phyloP scores from a whole-genome alignment of 805 yeast genomes.

The Naumovozyma dairenensis region DNA sequence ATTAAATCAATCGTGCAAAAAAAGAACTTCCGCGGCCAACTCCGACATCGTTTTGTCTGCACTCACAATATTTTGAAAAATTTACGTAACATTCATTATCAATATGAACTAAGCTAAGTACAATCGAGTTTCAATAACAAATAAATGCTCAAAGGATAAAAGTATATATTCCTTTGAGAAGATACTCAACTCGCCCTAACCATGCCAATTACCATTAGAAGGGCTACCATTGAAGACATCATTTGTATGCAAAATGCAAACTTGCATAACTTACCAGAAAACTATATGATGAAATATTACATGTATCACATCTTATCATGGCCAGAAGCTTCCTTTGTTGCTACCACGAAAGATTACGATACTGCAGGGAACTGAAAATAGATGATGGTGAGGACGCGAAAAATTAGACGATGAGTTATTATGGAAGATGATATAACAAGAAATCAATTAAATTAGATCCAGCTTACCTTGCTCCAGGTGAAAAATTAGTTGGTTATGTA shows the following conservation, averaged over 20 bases:
- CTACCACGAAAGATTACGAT: constrained; percentile 54
- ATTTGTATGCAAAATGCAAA: constrained; percentile 96
- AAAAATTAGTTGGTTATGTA: constrained; percentile 90
- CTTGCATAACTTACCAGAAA: constrained; percentile 85
- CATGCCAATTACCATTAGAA: constrained; percentile 82
- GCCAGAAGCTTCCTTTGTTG: constrained; percentile 97
- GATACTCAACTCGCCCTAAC: neutral
- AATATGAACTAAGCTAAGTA: too few relatives aligned
- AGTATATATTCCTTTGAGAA: too few relatives aligned
- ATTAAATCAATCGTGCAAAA: too few relatives aligned
- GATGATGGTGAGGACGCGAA: constrained; percentile 19
- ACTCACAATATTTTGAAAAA: too few relatives aligned
- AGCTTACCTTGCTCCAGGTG: constrained; percentile 54
- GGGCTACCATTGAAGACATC: constrained; percentile 75
- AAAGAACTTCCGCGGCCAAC: too few relatives aligned
- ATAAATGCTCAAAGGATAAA: too few relatives aligned
- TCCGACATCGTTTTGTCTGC: too few relatives aligned
- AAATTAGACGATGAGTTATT: constrained; percentile 15
- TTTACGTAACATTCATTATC: too few relatives aligned
- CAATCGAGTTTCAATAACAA: too few relatives aligned
- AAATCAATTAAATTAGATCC: constrained; percentile 42
- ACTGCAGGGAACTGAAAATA: constrained; percentile 11
- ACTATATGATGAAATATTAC: constrained; percentile 85
- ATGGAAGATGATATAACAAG: constrained; percentile 15
- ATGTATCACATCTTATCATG: constrained; percentile 89